These are phyloP conservation scores for Voacanga thouarsii DNA, from an alignment of 257 asterid species.

Conservation along the genomic window DNA sequence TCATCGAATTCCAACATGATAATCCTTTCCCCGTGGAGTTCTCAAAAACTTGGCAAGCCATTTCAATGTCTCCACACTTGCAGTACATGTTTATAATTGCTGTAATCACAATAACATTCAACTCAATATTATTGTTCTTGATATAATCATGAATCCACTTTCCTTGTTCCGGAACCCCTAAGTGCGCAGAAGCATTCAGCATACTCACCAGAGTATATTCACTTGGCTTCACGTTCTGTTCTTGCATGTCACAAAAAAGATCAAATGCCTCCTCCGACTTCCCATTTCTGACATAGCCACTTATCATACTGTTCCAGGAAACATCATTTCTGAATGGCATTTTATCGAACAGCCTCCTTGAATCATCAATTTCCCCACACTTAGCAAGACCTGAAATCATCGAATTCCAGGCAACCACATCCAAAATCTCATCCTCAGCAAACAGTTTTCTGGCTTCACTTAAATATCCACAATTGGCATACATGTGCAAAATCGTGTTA, in stretches of 20 bases:
- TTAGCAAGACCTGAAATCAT: conserved; percentile 63
- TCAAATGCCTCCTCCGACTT: conserved; percentile 55
- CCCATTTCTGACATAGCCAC: conserved; percentile 68
- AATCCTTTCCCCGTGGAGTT: conserved; percentile 35
- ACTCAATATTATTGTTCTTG: conserved; percentile 29
- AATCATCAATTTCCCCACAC: conserved; percentile 50
- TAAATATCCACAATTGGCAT: conserved; percentile 54
- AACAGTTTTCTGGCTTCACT: conserved; percentile 51
- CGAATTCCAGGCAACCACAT: conserved; percentile 75
- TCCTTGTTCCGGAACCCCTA: conserved; percentile 70
- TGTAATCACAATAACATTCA: conserved; percentile 48
- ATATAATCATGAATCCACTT: conserved; percentile 62
- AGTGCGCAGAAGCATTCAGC: conserved; percentile 59
- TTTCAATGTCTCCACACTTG: conserved; percentile 51
- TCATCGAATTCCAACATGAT: conserved; percentile 73
- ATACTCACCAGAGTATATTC: conserved; percentile 58
- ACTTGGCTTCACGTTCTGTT: conserved; percentile 33
- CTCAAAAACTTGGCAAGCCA: conserved; percentile 36
- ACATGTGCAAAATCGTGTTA: conserved; percentile 62
- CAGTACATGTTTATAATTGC: conserved; percentile 69
- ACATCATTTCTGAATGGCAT: conserved; percentile 47
- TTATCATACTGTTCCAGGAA: conserved; percentile 74
- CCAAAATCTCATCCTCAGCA: conserved; percentile 37
- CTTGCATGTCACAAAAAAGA: conserved; percentile 49
- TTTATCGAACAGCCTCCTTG: conserved; percentile 53